Conservation (phyloP, 768 basidiomycete species). For the Lentinula lateritia region DNA sequence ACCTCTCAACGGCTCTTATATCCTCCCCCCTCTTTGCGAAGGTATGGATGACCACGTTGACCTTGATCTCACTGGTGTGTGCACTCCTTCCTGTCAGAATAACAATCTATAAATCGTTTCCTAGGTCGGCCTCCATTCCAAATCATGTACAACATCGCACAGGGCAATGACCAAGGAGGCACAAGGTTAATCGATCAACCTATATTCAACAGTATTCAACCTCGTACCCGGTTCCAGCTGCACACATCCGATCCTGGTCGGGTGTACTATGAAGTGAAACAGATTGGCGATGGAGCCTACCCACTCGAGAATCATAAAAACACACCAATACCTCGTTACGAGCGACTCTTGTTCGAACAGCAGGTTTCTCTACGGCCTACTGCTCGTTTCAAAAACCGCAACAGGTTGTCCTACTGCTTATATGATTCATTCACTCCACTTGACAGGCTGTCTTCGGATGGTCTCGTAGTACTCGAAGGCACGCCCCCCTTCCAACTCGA, state of each 20-base stretch:
- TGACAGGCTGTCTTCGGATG: conserved; percentile 49
- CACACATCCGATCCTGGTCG: conserved; percentile 73
- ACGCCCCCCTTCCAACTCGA: conserved; percentile 80
- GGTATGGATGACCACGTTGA: conserved; percentile 78
- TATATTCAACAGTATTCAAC: conserved; percentile 80
- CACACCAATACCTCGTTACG: conserved; percentile 58
- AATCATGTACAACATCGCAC: conserved; percentile 82
- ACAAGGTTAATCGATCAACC: conserved; percentile 71
- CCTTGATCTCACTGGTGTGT: conserved; percentile 70
- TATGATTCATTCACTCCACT: conserved; percentile 58
- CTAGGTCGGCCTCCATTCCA: conserved; percentile 90
- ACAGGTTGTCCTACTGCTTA: conserved; percentile 69
- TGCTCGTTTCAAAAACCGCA: conserved; percentile 66
- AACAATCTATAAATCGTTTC: background rate
- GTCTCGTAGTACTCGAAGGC: conserved; percentile 68
- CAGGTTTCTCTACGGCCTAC: conserved; percentile 77
- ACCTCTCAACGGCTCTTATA: conserved; percentile 64
- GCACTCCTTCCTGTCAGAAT: background rate
- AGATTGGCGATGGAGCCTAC: conserved; percentile 82
- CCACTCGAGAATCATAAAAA: conserved; percentile 65
- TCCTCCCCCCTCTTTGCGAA: conserved; percentile 77
- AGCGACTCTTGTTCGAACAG: conserved; percentile 78
- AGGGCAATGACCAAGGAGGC: conserved; percentile 60
- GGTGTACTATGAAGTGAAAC: conserved; percentile 87
- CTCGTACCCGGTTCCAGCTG: conserved; percentile 73